Evolutionary conservation across 2,329 filamentous ascomycete species (phyloP).

Genomic region (Hypoxylon sp.): DNA sequence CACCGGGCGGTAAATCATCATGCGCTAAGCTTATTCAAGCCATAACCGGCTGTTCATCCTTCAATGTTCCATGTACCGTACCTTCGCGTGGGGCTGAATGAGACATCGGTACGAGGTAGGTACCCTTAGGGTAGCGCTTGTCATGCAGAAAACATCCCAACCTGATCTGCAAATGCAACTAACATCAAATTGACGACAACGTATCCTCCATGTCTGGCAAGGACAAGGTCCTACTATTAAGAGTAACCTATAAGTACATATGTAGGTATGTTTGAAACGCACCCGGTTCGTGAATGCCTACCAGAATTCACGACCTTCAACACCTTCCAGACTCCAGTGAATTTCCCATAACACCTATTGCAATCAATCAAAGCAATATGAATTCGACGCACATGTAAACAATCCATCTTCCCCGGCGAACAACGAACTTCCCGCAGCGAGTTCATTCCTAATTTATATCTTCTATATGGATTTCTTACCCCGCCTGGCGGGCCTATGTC

Average conservation of each 20-base stretch:
- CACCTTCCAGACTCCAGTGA: not conserved
- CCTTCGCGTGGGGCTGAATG: conserved; percentile 16
- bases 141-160: conserved; percentile 32
- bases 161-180: conserved; percentile 28
- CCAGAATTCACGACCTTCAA: not conserved
- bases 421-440: not conserved
- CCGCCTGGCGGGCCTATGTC: conserved; percentile 42
- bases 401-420: not conserved
- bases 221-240: conserved; percentile 1
- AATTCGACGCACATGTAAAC: not conserved
- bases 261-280: not conserved
- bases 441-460: not conserved
- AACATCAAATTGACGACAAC: conserved; percentile 7
- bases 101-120: not conserved
- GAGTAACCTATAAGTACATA: not conserved
- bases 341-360: not conserved
- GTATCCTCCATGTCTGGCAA: not conserved
- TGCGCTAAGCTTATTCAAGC: conserved; percentile 26
- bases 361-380: not conserved
- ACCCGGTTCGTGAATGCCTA: conserved; percentile 6
- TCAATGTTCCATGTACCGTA: conserved; percentile 6
- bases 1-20: conserved; percentile 27
- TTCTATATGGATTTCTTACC: conserved; percentile 14
- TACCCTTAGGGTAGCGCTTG: conserved; percentile 17
- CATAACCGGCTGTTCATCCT: conserved; percentile 1